phyloP scores from a whole-genome alignment of 2,329 filamentous ascomycete genomes.

The Penicillium sclerotigenum region DNA sequence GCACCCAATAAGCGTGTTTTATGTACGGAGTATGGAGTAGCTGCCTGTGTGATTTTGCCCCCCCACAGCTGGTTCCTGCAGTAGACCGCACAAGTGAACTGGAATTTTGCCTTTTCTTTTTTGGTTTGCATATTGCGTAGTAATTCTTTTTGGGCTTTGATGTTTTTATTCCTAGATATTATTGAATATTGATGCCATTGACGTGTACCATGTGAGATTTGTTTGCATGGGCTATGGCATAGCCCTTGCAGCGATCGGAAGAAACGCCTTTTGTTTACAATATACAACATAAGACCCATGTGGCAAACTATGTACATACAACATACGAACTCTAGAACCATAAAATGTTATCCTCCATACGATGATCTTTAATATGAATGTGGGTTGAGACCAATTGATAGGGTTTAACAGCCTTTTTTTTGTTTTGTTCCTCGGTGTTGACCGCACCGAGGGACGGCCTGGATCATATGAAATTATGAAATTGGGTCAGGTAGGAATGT shows the following conservation, averaged over 20 bases:
- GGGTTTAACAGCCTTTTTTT: background rate
- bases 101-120: background rate
- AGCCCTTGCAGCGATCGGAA: conserved; percentile 8
- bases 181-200: conserved; percentile 4
- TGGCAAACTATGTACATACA: conserved; percentile 1
- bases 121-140: background rate
- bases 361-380: background rate
- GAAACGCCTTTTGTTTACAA: background rate
- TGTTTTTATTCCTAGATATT: background rate
- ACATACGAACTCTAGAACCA: background rate
- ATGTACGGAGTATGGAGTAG: background rate
- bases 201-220: conserved; percentile 2
- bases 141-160: background rate
- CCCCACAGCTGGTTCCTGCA: conserved; percentile 36
- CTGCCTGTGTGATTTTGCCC: background rate
- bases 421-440: background rate
- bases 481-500: background rate
- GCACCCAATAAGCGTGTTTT: background rate
- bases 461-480: conserved; percentile 25
- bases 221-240: conserved; percentile 2
- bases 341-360: background rate
- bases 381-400: background rate
- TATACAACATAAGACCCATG: conserved; percentile 3
- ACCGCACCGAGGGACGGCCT: background rate
- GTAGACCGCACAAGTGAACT: conserved; percentile 31